Evolutionary conservation across 176 grass and related monocot species (phyloP), one percentile per base, ranked within the genome.

Genomic region (Rhynchospora pubera): DNA sequence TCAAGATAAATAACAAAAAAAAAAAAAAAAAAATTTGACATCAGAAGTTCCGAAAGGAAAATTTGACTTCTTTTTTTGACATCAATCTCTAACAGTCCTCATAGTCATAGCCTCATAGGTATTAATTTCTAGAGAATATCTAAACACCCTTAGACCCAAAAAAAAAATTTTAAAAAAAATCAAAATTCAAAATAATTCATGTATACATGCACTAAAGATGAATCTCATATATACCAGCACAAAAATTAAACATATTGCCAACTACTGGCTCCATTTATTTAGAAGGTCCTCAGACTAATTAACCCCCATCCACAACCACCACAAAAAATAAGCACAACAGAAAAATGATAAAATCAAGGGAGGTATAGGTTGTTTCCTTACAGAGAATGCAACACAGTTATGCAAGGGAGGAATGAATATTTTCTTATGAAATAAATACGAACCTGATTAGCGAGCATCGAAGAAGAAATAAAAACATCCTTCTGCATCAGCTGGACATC

Each of bases 391-490:
- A 77, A 77, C 7, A 56, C 42, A 6, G 10, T 76, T 5, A 39
- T 39, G 34, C 34, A 46, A 45, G 16, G n/a, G 6, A 61, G 7
- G 58, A 1, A 51, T 61, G 6, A 69, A 76, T 32, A 77, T 55
- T 16, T 56, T 77, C 24, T 9, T 34, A 56, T 56, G 22, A 77
- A 55, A 32, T 30, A 32, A 55, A 58, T 6, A 59, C 67, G 60
- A 60, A 99, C 97, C 97, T 99, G 97, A 61, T 99, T 99, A 42
- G 93, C 87, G 4, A 99, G 89, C 82, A 96, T 69, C 7, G 51
- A 55, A 85, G 89, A 82, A 80, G 93, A 99, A 86, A 91, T 79
- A n/a, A 78, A 79, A 86, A 67, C 86, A 87, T 11, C 84, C 87
- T 63, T 90, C 87, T 71, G 67, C 47, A 14, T 81, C 83, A 83